phyloP scores from a whole-genome alignment of 2,329 filamentous ascomycete genomes.

The Penicillium sp. region DNA sequence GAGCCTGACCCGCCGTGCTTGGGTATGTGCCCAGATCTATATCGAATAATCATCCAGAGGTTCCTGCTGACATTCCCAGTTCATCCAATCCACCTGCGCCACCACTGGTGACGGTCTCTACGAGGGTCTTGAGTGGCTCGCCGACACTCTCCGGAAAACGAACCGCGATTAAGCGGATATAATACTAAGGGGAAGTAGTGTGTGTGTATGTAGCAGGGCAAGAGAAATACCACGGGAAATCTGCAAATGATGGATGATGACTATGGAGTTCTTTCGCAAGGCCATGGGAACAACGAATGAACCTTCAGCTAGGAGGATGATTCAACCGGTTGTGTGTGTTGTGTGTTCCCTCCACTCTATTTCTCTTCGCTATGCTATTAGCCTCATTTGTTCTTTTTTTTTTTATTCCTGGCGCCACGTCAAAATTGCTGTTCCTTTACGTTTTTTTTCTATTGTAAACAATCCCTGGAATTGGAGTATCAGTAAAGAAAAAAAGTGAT shows the following conservation, averaged over 20 bases:
- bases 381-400: constrained; percentile 38
- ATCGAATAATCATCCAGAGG: background rate
- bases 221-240: constrained; percentile 35
- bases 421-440: constrained; percentile 29
- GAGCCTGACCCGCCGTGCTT: constrained; percentile 96
- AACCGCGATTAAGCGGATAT: constrained; percentile 48
- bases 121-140: constrained; percentile 95
- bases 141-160: constrained; percentile 75
- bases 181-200: constrained; percentile 25
- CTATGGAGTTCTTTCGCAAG: constrained; percentile 35
- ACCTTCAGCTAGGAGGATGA: constrained; percentile 25
- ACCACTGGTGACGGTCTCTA: constrained; percentile 99
- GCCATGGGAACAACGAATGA: constrained; percentile 24
- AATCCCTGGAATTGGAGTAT: constrained; percentile 1
- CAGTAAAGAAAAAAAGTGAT: background rate
- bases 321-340: constrained; percentile 35
- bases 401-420: constrained; percentile 35
- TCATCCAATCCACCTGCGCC: constrained; percentile 99
- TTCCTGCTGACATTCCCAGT: constrained; percentile 54
- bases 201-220: constrained; percentile 23
- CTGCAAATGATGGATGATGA: constrained; percentile 38
- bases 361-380: constrained; percentile 43
- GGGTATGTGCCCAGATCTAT: constrained; percentile 66
- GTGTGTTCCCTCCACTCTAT: constrained; percentile 39
- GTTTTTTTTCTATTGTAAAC: constrained; percentile 12